These are phyloP conservation scores for Chrysochromulina parva DNA, from an alignment of 78 protist species.

Conservation along the genomic window DNA sequence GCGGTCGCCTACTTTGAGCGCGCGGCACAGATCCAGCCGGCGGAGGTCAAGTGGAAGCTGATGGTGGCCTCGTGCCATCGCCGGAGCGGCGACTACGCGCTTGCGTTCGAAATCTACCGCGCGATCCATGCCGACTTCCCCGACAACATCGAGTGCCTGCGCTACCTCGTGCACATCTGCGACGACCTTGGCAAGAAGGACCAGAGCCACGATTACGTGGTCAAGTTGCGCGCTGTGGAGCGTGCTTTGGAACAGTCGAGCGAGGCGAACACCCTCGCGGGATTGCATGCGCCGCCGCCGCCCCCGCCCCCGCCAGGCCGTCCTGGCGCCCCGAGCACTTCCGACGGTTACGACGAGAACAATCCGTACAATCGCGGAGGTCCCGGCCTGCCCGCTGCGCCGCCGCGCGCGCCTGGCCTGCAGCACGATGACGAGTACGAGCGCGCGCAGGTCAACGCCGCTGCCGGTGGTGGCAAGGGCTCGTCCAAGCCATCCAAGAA, in stretches of 20 bases:
- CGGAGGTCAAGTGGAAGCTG: slow-evolving; percentile 81
- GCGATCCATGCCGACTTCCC: slow-evolving; percentile 54
- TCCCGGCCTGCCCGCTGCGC: no score
- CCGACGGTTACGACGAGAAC: not conserved
- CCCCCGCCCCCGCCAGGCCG: no score
- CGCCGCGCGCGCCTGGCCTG: no score
- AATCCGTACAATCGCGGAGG: not conserved
- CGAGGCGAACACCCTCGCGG: no score
- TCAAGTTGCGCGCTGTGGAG: slow-evolving; percentile 19
- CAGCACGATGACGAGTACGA: not conserved
- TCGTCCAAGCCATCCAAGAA: not conserved
- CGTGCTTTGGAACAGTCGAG: not conserved
- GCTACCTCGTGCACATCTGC: slow-evolving; percentile 18
- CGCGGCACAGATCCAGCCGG: slow-evolving; percentile 71
- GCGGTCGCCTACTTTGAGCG: slow-evolving; percentile 78
- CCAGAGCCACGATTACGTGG: not conserved
- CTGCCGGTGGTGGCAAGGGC: not conserved
- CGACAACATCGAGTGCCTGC: slow-evolving; percentile 66
- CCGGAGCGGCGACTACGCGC: slow-evolving; percentile 46
- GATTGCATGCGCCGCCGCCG: no score
- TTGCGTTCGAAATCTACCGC: slow-evolving; percentile 50
- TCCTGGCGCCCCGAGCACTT: not conserved
- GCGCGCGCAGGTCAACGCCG: not conserved
- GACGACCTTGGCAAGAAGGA: slow-evolving; percentile 16
- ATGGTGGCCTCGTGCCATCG: slow-evolving; percentile 74